These are phyloP conservation scores for Byssoonygena ceratinophila DNA, from an alignment of 2,329 filamentous ascomycete genomes.

Conservation along the genomic window DNA sequence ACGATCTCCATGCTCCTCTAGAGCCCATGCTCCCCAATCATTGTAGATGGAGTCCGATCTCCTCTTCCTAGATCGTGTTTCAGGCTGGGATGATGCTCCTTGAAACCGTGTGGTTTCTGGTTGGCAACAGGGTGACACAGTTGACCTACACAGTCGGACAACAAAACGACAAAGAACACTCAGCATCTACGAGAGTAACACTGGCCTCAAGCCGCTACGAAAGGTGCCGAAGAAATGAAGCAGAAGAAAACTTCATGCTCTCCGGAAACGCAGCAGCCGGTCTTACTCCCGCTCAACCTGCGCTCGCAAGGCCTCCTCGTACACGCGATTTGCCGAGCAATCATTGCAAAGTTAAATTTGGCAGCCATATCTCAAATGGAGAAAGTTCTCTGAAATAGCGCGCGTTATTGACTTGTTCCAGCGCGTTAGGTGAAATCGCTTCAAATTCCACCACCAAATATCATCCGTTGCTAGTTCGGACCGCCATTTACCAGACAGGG, in stretches of 20 bases:
- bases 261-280: neutral
- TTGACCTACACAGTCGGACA: too few relatives aligned
- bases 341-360: neutral
- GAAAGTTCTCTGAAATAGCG: neutral
- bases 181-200: neutral
- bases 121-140: neutral
- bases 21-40: neutral
- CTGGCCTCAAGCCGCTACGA: neutral
- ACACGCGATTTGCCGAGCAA: neutral
- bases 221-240: neutral
- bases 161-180: neutral
- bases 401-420: neutral
- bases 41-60: neutral
- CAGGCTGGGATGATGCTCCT: constrained; percentile 3
- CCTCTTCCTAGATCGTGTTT: neutral
- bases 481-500: neutral
- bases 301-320: neutral
- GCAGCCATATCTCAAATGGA: neutral
- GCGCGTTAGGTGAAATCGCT: neutral
- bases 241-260: neutral
- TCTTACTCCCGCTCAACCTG: neutral
- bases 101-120: neutral
- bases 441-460: neutral
- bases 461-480: neutral
- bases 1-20: neutral